These are phyloP conservation scores for Yamadazyma endophytica DNA, from an alignment of 805 yeast species.

Conservation along the genomic window DNA sequence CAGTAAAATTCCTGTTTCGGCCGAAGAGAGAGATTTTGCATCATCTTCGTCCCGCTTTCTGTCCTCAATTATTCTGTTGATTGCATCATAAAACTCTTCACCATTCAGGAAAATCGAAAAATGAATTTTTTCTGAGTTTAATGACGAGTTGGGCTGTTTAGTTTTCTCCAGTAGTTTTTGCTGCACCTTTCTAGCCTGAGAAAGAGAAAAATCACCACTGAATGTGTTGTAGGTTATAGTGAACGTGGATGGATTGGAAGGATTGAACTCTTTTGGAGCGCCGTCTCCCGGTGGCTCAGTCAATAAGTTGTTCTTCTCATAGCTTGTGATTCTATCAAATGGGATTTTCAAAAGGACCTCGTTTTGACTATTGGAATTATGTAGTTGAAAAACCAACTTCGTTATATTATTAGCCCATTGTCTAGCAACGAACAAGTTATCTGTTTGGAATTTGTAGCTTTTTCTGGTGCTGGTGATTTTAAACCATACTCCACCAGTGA, in stretches of 20 bases:
- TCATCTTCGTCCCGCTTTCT: background rate
- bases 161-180: conserved; percentile 8
- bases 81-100: conserved; percentile 33
- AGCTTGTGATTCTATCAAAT: conserved; percentile 56
- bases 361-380: conserved; percentile 64
- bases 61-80: conserved; percentile 23
- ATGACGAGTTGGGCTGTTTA: conserved; percentile 2
- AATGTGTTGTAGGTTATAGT: background rate
- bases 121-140: conserved; percentile 56
- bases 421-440: conserved; percentile 66
- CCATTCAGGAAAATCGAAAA: conserved; percentile 63
- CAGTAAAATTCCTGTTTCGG: too few relatives aligned
- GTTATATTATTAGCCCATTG: conserved; percentile 76
- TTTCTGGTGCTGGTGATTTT: conserved; percentile 54
- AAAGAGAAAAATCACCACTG: background rate
- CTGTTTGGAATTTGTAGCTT: conserved; percentile 66
- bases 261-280: conserved; percentile 5
- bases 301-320: conserved; percentile 42
- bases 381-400: conserved; percentile 61
- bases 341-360: conserved; percentile 80
- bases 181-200: conserved; percentile 3
- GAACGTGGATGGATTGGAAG: conserved; percentile 8
- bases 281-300: conserved; percentile 8
- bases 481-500: conserved; percentile 45
- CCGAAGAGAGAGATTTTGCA: background rate